Conservation (phyloP, 1,139 yeast genomes). For the Yamadazyma conglobata region DNA sequence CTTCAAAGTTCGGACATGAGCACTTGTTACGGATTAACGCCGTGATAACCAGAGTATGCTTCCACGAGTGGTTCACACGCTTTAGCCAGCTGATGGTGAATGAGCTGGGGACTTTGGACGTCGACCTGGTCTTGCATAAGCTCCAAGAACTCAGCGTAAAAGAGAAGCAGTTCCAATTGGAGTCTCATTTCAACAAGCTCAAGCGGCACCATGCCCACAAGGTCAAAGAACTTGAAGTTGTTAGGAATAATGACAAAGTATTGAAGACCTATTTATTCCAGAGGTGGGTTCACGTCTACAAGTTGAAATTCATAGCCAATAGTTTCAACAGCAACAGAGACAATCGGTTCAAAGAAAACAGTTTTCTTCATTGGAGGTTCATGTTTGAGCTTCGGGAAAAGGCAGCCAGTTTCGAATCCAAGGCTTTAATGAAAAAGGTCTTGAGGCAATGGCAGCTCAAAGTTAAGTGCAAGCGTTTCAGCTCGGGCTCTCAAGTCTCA, state of each 20-base stretch:
- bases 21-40: too few species aligned
- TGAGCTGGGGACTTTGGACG: too few species aligned
- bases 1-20: too few species aligned
- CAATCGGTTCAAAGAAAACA: conserved; percentile 6
- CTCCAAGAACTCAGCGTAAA: conserved; percentile 7
- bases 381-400: conserved; percentile 2
- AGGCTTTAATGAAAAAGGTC: not conserved
- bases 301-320: conserved; percentile 5
- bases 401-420: conserved; percentile 2
- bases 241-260: conserved; percentile 1
- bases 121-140: too few species aligned
- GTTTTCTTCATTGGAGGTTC: conserved; percentile 14
- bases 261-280: conserved; percentile 9
- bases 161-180: conserved; percentile 7
- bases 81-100: too few species aligned
- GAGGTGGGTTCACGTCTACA: conserved; percentile 12
- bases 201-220: conserved; percentile 4
- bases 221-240: conserved; percentile 3
- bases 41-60: too few species aligned
- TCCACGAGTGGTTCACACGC: too few species aligned
- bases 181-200: conserved; percentile 6
- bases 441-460: conserved; percentile 8
- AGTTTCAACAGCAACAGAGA: conserved; percentile 6
- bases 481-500: not conserved
- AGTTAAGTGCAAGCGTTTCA: conserved; percentile 1